phyloP scores from a whole-genome alignment of 768 basidiomycete genomes.

The Tricholoma terreum region DNA sequence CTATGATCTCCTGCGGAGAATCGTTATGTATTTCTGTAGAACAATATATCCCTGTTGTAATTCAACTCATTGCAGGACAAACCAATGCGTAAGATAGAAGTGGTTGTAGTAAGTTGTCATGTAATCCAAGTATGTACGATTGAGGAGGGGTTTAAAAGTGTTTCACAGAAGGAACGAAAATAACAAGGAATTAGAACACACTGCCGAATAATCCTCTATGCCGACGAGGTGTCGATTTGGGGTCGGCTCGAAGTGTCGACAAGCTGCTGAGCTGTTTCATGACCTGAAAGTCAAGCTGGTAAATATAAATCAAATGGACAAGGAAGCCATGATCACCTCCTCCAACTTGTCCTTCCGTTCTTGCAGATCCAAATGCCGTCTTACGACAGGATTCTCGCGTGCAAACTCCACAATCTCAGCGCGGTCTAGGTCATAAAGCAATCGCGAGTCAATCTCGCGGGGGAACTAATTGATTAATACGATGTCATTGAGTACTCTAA shows the following conservation, averaged over 20 bases:
- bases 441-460: conserved; percentile 90
- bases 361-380: conserved; percentile 88
- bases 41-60: conserved; percentile 10
- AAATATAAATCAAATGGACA: background rate
- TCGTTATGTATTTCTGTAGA: conserved; percentile 1
- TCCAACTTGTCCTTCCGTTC: conserved; percentile 97
- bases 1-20: conserved; percentile 26
- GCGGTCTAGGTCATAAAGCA: conserved; percentile 92
- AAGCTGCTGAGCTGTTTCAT: conserved; percentile 95
- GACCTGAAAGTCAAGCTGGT: conserved; percentile 46
- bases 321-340: conserved; percentile 51
- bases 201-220: conserved; percentile 77
- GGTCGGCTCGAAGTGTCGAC: conserved; percentile 83
- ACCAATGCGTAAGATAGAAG: conserved; percentile 8
- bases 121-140: conserved; percentile 7
- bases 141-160: background rate
- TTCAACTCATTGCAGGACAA: conserved; percentile 6
- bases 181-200: conserved; percentile 49
- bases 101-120: conserved; percentile 3
- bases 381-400: conserved; percentile 88
- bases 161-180: background rate
- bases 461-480: conserved; percentile 64
- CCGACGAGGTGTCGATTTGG: conserved; percentile 68
- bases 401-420: conserved; percentile 90
- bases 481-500: background rate